Percentiles rank a stretch among this genome's conserved stretches.
Conservation (phyloP, 805 yeast genomes). For the Teunomyces stri region DNA sequence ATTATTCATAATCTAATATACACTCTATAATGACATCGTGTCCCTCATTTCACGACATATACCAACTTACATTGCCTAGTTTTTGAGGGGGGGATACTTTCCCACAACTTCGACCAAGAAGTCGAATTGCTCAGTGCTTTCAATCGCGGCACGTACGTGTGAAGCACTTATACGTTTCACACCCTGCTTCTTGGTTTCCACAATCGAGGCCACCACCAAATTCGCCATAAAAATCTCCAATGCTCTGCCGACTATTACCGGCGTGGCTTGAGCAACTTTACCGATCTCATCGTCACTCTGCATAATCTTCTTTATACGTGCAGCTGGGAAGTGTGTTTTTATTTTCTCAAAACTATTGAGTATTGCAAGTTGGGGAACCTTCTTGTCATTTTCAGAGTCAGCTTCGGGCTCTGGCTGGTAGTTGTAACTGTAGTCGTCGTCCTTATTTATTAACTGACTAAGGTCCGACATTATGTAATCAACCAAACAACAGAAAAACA, state of each 20-base stretch:
- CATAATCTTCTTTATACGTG: constrained; percentile 93
- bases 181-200: constrained; percentile 72
- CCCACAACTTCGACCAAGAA: constrained; percentile 76
- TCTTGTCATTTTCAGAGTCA: constrained; percentile 4
- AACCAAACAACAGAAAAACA: too few relatives aligned
- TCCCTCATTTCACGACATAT: not conserved
- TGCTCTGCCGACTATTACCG: constrained; percentile 95
- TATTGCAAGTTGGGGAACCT: constrained; percentile 32
- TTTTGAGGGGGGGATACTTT: constrained; percentile 51
- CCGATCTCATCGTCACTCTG: constrained; percentile 98
- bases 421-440: constrained; percentile 16
- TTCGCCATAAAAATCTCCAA: constrained; percentile 88
- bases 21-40: constrained; percentile 3
- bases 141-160: constrained; percentile 80
- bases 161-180: constrained; percentile 79
- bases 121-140: constrained; percentile 87
- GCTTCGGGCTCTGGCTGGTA: constrained; percentile 5
- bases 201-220: constrained; percentile 78
- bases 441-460: constrained; percentile 25
- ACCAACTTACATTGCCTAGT: constrained; percentile 5
- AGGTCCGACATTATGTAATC: constrained; percentile 22
- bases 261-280: constrained; percentile 97
- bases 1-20: constrained; percentile 1
- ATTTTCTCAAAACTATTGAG: constrained; percentile 45
- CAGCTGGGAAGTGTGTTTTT: constrained; percentile 86